Evolutionary conservation across 331 rosid genomes (phyloP), one percentile per base, ranked within the genome.

Genomic region (Malus hybrid): DNA sequence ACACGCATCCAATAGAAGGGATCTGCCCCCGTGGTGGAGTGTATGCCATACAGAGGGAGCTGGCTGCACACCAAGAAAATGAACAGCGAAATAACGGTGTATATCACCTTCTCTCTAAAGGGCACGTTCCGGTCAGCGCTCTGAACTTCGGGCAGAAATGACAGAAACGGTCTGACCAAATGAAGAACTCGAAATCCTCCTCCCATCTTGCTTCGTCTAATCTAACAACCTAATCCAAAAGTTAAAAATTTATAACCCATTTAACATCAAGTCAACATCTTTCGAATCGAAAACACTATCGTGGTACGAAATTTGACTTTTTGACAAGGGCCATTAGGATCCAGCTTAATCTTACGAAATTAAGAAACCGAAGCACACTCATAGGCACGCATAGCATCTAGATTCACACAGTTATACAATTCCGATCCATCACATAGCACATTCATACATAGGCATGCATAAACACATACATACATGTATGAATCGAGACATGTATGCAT

Each of bases 1-100:
- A 89, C 96, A 77, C 97, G 95, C 97, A 94, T 94, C 99, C 97
- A 94, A 53, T 92, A 94, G 83, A 94, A 94, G 18, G 99, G 97
- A 87, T 94, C 97, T 0, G 99, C 97, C 18, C 97, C 97, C 0
- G 97, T 94, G 16, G 99, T 94, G 29, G 99, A 94, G 86, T 94
- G 99, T 42, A 94, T 94, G 39, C 99, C 99, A 89, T 94, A 92
- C 6, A 94, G 86, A 80, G 99, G 99, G 56, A 92, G 97, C 84
- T 92, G 99, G 75, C 99, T 94, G 73, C 99, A 94, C 2, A 94
- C 99, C 76, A 94, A 78, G 82, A 94, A 94, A 74, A 92, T 84
- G 88, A 94, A 94, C 46, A 92, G 97, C 34, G 97, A 81, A 70
- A 94, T 90, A 24, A 92, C 97, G 0, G 97, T 92, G 77, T 94